Evolutionary conservation across 1,139 yeast genomes (phyloP), one percentile per base, ranked within the genome.

Genomic region (Blastobotrys malaysiensis): DNA sequence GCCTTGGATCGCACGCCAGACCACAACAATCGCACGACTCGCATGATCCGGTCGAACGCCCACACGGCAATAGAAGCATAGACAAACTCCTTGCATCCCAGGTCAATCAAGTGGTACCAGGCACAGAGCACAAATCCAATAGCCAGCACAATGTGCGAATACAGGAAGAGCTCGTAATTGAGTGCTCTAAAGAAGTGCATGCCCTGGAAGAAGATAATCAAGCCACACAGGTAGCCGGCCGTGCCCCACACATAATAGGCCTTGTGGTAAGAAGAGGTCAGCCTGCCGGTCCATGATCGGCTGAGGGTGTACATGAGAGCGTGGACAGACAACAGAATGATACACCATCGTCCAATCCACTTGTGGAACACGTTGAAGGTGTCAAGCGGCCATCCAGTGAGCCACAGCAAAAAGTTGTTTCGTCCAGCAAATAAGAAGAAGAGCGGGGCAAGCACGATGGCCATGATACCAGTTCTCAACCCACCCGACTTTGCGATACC

Each of bases 321-420:
- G 51, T 69, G 73, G 5, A 63, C 55, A 0, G 69, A 31, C 0
- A 77, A 68, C 61, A 82, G 83, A 0, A 72, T 50, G 49, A 81
- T 70, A 1, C 76, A 65, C 2, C 78, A 64, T 54, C 87, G 69
- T 0, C 86, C 79, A 1, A 79, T 62, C 86, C 86, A 82, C 55
- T 82, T 71, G 65, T 84, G 89, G 60, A 77, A 78, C 26, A 81
- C 70, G 49, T 81, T 79, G 61, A 80, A 83, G 1, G 83, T 76
- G 16, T 84, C 76, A 61, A 78, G 81, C 43, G 83, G 77, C 80
- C 86, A 77, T 20, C 86, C 80, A 0, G 88, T 83, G 5, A 81
- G 50, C 71, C 76, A 73, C 57, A 80, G 77, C 43, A 84, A 65
- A 52, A 83, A 68, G 64, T 84, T 84, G 67, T 78, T 83, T 61